Percentiles rank a stretch among this genome's conserved stretches.
These are phyloP conservation scores for Talaromyces stipitatus DNA, from an alignment of 495 filamentous ascomycete genomes.

Conservation along the genomic window DNA sequence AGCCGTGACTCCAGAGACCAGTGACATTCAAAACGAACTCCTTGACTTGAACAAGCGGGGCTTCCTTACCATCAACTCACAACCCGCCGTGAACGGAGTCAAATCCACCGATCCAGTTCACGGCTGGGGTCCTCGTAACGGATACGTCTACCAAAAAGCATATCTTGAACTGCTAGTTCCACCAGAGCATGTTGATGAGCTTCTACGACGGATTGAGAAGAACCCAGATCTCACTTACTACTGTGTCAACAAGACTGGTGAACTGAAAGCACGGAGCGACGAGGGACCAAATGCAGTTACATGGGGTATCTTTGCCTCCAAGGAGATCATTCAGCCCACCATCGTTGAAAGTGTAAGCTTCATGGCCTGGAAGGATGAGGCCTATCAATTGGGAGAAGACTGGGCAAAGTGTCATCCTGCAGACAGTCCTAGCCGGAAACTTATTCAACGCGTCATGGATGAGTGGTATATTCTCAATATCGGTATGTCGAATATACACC, in stretches of 20 bases:
- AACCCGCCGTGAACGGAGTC: constrained; percentile 90
- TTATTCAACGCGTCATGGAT: constrained; percentile 80
- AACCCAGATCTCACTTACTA: constrained; percentile 86
- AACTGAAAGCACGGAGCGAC: constrained; percentile 75
- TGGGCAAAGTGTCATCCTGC: constrained; percentile 88
- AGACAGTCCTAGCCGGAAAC: constrained; percentile 66
- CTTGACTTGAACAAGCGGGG: constrained; percentile 78
- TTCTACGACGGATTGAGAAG: constrained; percentile 71
- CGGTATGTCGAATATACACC: constrained; percentile 45
- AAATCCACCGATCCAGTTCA: constrained; percentile 79
- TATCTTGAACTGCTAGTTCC: constrained; percentile 89
- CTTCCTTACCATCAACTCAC: constrained; percentile 93
- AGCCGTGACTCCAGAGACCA: constrained; percentile 73
- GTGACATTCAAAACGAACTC: constrained; percentile 65
- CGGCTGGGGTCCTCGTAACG: constrained; percentile 91
- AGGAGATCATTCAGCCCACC: constrained; percentile 99
- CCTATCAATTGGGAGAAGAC: constrained; percentile 82
- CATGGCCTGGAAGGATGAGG: constrained; percentile 98
- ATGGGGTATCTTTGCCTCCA: constrained; percentile 98
- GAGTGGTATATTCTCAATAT: constrained; percentile 94
- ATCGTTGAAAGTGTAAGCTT: constrained; percentile 98
- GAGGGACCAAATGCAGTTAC: constrained; percentile 92
- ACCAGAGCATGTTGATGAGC: constrained; percentile 66
- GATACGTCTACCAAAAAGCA: constrained; percentile 97
- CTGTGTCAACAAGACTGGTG: constrained; percentile 73